phyloP scores from a whole-genome alignment of 768 basidiomycete genomes.

The Lentinula sp. region DNA sequence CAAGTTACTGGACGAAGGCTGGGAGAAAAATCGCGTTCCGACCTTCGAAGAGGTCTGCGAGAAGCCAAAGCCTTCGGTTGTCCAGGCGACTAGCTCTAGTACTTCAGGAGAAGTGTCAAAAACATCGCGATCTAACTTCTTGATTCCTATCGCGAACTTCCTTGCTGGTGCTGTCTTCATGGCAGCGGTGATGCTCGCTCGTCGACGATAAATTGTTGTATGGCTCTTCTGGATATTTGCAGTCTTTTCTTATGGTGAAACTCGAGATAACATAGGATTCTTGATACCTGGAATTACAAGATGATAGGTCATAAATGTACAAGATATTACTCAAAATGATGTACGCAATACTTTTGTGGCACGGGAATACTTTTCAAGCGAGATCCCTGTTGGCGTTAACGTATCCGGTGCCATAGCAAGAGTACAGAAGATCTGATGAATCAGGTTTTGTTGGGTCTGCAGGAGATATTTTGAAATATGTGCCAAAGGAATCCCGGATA shows the following conservation, averaged over 20 bases:
- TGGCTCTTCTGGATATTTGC: too few species aligned
- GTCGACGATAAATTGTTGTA: neutral
- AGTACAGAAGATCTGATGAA: slow-evolving; percentile 64
- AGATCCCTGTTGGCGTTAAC: slow-evolving; percentile 80
- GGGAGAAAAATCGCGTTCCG: slow-evolving; percentile 61
- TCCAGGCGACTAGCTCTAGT: neutral
- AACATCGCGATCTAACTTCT: neutral
- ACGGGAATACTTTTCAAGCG: slow-evolving; percentile 32
- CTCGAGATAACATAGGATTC: too few species aligned
- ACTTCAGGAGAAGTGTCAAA: neutral
- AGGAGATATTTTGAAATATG: slow-evolving; percentile 84
- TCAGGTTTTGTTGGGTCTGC: slow-evolving; percentile 46
- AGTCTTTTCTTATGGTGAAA: too few species aligned
- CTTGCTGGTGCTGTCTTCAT: slow-evolving; percentile 34
- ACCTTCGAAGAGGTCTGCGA: slow-evolving; percentile 35
- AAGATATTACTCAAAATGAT: neutral
- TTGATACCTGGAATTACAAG: neutral
- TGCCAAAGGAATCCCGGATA: slow-evolving; percentile 76
- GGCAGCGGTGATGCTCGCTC: slow-evolving; percentile 1
- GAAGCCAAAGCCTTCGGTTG: slow-evolving; percentile 1
- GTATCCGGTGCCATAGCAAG: slow-evolving; percentile 91
- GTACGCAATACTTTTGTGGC: neutral
- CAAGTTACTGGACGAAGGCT: slow-evolving; percentile 74
- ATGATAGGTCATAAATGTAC: neutral
- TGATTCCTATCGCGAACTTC: slow-evolving; percentile 31